A percentile compares a stretch with the other conserved stretches of the same genome.
phyloP scores from a whole-genome alignment of 2,329 filamentous ascomycete species.

The Stemphylium beticola region DNA sequence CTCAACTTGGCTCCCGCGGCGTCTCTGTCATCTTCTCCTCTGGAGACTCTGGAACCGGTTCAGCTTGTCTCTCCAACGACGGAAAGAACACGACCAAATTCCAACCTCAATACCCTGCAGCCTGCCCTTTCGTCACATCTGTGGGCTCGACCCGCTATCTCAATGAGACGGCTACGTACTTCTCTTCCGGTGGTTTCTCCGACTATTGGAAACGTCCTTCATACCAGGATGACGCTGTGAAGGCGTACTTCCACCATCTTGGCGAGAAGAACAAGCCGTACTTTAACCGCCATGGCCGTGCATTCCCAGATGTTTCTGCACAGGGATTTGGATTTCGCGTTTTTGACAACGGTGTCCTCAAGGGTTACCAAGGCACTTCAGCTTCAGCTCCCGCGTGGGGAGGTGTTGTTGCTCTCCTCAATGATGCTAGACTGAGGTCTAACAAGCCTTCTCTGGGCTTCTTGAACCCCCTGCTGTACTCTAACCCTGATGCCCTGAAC shows the following conservation, averaged over 20 bases:
- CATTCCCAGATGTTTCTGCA: constrained; percentile 67
- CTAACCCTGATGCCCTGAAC: constrained; percentile 53
- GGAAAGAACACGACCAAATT: constrained; percentile 62
- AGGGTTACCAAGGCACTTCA: constrained; percentile 51
- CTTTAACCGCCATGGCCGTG: constrained; percentile 62
- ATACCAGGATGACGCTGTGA: constrained; percentile 56
- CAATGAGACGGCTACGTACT: constrained; percentile 52
- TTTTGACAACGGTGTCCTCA: constrained; percentile 51
- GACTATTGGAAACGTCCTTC: constrained; percentile 55
- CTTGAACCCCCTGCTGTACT: constrained; percentile 66
- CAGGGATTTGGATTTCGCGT: constrained; percentile 53
- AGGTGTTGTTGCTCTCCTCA: constrained; percentile 65
- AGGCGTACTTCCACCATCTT: constrained; percentile 52
- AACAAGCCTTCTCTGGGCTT: constrained; percentile 62
- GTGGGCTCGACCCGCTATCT: constrained; percentile 66
- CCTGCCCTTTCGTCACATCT: constrained; percentile 71
- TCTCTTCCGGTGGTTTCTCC: constrained; percentile 59
- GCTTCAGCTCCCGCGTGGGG: constrained; percentile 65
- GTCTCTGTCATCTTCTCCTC: constrained; percentile 66
- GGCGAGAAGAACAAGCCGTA: constrained; percentile 55
- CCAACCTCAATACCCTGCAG: constrained; percentile 67
- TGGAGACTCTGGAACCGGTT: constrained; percentile 65
- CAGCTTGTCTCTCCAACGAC: constrained; percentile 63
- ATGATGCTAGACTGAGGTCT: constrained; percentile 62
- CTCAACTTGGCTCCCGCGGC: constrained; percentile 69